A percentile compares a stretch with the other conserved stretches of the same genome.
Evolutionary conservation across 441 rosid species (phyloP).

Genomic region (Pelargonium australe): DNA sequence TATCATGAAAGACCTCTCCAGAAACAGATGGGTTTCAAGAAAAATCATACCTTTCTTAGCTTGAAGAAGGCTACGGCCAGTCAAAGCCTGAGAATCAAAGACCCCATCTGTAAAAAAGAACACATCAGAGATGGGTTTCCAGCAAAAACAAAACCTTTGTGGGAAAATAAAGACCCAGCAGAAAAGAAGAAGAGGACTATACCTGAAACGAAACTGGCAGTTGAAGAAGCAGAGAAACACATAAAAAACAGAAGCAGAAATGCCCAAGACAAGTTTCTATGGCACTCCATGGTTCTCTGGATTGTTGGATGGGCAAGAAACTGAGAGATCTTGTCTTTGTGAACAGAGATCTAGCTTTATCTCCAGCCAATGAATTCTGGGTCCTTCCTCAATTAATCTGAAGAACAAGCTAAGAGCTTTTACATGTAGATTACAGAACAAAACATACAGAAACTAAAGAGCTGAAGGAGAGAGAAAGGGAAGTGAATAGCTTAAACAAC

Average conservation of each 20-base stretch:
- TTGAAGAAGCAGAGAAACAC: background rate
- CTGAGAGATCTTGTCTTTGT: background rate
- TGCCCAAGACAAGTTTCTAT: background rate
- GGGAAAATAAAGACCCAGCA: background rate
- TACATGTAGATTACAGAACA: background rate
- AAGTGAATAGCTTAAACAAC: too few species aligned
- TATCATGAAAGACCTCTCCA: background rate
- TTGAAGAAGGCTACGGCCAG: slow-evolving; percentile 4
- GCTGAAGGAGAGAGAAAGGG: too few species aligned
- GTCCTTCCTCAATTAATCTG: background rate
- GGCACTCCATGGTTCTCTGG: slow-evolving; percentile 2
- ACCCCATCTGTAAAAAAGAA: background rate
- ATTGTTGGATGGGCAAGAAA: background rate
- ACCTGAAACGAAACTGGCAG: too few species aligned
- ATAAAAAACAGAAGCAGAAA: background rate
- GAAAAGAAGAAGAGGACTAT: background rate
- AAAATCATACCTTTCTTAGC: background rate
- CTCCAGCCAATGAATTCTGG: background rate
- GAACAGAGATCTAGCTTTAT: background rate
- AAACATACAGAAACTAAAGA: too few species aligned
- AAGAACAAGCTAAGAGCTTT: background rate
- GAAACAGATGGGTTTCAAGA: background rate
- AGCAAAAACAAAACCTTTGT: background rate
- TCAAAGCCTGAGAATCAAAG: slow-evolving; percentile 1
- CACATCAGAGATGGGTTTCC: background rate